Evolutionary conservation across 2,329 filamentous ascomycete species (phyloP).

Genomic region (Coniochaeta pulveracea): DNA sequence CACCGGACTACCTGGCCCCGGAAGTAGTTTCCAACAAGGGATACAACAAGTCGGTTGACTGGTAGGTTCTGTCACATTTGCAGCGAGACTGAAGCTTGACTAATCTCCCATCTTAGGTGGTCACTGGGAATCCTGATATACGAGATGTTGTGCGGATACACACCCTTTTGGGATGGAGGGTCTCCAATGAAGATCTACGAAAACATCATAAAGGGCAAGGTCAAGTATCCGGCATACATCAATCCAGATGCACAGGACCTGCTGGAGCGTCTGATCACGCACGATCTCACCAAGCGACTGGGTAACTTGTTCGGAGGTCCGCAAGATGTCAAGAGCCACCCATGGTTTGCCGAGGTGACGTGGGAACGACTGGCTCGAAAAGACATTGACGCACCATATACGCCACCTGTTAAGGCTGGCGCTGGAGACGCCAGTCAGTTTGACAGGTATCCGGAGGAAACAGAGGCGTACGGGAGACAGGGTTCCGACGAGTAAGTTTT

Average conservation of each 20-base stretch:
- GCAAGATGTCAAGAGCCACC: slow-evolving; percentile 86
- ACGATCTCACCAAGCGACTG: slow-evolving; percentile 86
- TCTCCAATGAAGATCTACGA: slow-evolving; percentile 99
- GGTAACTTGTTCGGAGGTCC: slow-evolving; percentile 88
- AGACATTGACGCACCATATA: slow-evolving; percentile 96
- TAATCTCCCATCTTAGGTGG: slow-evolving; percentile 59
- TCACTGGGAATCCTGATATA: slow-evolving; percentile 96
- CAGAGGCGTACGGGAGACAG: slow-evolving; percentile 72
- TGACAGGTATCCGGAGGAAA: slow-evolving; percentile 95
- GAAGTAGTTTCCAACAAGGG: slow-evolving; percentile 99
- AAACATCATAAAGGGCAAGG: slow-evolving; percentile 89
- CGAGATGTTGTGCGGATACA: slow-evolving; percentile 98
- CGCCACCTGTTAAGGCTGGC: slow-evolving; percentile 87
- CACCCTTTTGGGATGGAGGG: slow-evolving; percentile 96
- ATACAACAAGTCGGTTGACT: slow-evolving; percentile 99
- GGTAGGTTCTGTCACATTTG: slow-evolving; percentile 44
- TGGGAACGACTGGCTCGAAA: slow-evolving; percentile 92
- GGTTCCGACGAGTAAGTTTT: slow-evolving; percentile 76
- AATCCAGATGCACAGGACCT: slow-evolving; percentile 90
- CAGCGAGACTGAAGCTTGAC: slow-evolving; percentile 5
- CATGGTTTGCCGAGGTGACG: slow-evolving; percentile 95
- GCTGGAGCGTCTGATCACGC: slow-evolving; percentile 84
- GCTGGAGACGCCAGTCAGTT: slow-evolving; percentile 95
- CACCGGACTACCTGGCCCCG: slow-evolving; percentile 91
- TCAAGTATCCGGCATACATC: slow-evolving; percentile 95